Conservation (phyloP, 176 grass and related monocot species). For the Bromus sterilis region DNA sequence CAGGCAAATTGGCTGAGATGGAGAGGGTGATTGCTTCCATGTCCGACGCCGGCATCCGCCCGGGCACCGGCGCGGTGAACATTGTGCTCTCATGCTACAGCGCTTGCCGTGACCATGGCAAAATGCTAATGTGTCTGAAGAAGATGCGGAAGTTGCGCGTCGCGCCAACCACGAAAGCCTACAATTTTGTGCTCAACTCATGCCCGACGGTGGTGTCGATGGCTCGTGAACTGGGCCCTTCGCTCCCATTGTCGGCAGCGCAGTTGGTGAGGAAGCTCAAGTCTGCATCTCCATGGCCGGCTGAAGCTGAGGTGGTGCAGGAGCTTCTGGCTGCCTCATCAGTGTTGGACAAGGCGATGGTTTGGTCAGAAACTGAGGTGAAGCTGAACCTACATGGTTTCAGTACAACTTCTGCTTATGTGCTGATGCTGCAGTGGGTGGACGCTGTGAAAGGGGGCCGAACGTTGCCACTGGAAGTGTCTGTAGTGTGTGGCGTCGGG, state of each 20-base stretch:
- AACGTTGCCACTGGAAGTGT: constrained; percentile 44
- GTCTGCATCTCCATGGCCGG: constrained; percentile 11
- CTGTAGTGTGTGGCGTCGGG: constrained; percentile 59
- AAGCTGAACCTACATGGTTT: constrained; percentile 94
- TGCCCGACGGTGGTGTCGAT: constrained; percentile 35
- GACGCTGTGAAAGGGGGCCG: constrained; percentile 22
- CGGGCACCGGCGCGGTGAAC: constrained; percentile 50
- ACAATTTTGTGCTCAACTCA: constrained; percentile 57
- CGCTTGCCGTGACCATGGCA: constrained; percentile 32
- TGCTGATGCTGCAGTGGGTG: constrained; percentile 80
- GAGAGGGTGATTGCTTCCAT: constrained; percentile 59
- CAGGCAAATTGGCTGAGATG: constrained; percentile 46
- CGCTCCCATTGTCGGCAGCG: constrained; percentile 35
- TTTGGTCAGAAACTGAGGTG: constrained; percentile 57
- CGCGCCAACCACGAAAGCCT: constrained; percentile 33
- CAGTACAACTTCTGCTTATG: constrained; percentile 47
- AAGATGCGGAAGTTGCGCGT: constrained; percentile 39
- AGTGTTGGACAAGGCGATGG: constrained; percentile 37
- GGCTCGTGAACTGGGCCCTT: constrained; percentile 18
- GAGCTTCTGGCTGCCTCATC: constrained; percentile 46
- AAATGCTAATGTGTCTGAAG: constrained; percentile 55
- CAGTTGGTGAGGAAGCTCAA: constrained; percentile 43
- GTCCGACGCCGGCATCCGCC: constrained; percentile 45
- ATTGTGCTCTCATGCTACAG: constrained; percentile 79
- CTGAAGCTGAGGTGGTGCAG: constrained; percentile 57